Percentiles rank a stretch among this genome's conserved stretches.
These are phyloP conservation scores for Penicillium argentinense DNA, from an alignment of 495 filamentous ascomycete genomes.

Conservation along the genomic window DNA sequence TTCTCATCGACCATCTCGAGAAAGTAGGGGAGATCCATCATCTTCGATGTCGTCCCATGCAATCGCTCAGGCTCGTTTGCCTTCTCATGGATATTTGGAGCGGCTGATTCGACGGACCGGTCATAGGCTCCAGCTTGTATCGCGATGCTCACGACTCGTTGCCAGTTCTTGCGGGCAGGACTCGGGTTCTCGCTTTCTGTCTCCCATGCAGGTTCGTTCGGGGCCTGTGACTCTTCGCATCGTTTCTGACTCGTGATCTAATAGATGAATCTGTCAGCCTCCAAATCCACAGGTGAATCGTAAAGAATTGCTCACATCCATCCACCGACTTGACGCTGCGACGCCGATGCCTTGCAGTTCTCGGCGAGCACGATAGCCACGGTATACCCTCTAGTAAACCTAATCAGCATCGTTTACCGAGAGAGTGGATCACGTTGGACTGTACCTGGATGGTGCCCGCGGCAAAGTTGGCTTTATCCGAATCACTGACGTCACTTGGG, in stretches of 20 bases:
- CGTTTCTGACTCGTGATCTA: too few species aligned
- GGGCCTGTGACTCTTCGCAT: too few species aligned
- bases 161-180: constrained; percentile 69
- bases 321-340: constrained; percentile 67
- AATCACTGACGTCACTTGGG: constrained; percentile 27
- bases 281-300: neutral
- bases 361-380: constrained; percentile 68
- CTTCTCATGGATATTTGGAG: constrained; percentile 26
- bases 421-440: too few species aligned
- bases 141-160: constrained; percentile 67
- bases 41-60: constrained; percentile 57
- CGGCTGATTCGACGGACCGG: constrained; percentile 13
- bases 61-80: constrained; percentile 27
- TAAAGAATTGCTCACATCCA: constrained; percentile 42
- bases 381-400: constrained; percentile 59
- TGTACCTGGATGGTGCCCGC: constrained; percentile 53
- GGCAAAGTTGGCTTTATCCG: constrained; percentile 31
- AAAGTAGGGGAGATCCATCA: constrained; percentile 88
- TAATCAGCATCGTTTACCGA: too few species aligned
- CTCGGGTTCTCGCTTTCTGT: constrained; percentile 38
- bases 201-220: too few species aligned
- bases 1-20: constrained; percentile 91
- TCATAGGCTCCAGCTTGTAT: constrained; percentile 67
- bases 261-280: too few species aligned
- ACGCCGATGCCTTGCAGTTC: constrained; percentile 63